Evolutionary conservation across 371 early-diverging fungal species (phyloP).

Genomic region (Mucor lusitanicus): DNA sequence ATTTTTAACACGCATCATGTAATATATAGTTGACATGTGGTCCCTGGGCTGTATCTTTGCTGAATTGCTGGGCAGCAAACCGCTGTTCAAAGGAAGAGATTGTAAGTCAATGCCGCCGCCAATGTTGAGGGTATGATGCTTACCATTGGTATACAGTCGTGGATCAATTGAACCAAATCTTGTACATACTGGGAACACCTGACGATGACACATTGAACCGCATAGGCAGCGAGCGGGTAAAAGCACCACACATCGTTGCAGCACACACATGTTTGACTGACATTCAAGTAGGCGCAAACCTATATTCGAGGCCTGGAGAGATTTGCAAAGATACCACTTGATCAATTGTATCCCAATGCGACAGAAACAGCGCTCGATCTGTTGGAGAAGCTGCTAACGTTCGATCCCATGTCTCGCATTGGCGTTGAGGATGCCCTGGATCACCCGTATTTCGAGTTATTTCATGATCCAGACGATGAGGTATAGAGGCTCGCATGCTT

Average conservation of each 20-base stretch:
- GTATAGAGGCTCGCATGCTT: background rate
- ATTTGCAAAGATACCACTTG: constrained; percentile 88
- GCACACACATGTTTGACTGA: background rate
- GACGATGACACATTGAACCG: constrained; percentile 89
- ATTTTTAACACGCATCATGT: background rate
- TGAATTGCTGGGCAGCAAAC: constrained; percentile 90
- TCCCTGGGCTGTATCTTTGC: constrained; percentile 98
- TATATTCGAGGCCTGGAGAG: constrained; percentile 90
- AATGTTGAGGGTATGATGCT: background rate
- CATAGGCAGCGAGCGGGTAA: constrained; percentile 78
- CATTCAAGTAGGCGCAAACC: constrained; percentile 82
- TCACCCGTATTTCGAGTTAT: constrained; percentile 78
- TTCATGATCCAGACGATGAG: constrained; percentile 77
- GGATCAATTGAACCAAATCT: constrained; percentile 99
- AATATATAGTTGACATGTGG: constrained; percentile 90
- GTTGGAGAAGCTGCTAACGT: constrained; percentile 75
- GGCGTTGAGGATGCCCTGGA: constrained; percentile 82
- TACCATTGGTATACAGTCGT: constrained; percentile 58
- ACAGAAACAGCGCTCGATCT: constrained; percentile 61
- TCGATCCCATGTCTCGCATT: constrained; percentile 82
- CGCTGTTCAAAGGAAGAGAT: constrained; percentile 90
- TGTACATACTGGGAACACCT: constrained; percentile 96
- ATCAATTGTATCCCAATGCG: constrained; percentile 75
- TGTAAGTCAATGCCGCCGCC: constrained; percentile 46
- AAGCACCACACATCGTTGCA: background rate